Evolutionary conservation across 805 yeast genomes (phyloP), one percentile per base, ranked within the genome.

Genomic region (Pichia scutulata): DNA sequence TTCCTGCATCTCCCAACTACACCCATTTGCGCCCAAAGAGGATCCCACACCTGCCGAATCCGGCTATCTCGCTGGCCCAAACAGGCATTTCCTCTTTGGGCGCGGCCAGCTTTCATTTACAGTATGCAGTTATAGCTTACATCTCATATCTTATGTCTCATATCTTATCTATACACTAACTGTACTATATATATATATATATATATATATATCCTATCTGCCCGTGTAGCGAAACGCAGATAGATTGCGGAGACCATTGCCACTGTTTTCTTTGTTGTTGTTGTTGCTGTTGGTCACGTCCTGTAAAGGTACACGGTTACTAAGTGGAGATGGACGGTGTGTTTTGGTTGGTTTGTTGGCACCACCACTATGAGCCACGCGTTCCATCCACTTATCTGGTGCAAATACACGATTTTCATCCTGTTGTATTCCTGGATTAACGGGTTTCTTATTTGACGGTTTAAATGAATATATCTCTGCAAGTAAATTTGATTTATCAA

Each of bases 381-480:
- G 36, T 7, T 16, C 18, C 43, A 49, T 25, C 48, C 53, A 54
- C 36, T 52, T 54, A 10, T 47, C 53, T 5, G 55, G 49, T 7
- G 46, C 36, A 39, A 49, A 49, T n/a, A 3, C 19, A 30, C 25
- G 30, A n/a, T 19, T 7, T 21, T 42, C 36, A 36, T 43, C 26
- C 18, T 28, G 40, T 8, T 19, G 37, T 7, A 33, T 33, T 16
- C 7, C n/a, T 33, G 37, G 19, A 7, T 8, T 10, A 18, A 23
- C 16, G 8, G 18, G 30, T 24, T 23, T 41, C 24, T 21, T 26
- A 26, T 22, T 28, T 22, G 48, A 33, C 12, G 18, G 41, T 18
- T 43, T 49, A 28, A 54, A 54, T 16, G 55, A 47, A 30, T 48
- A 54, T 16, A 54, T 54, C 18, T 54, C 57, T 14, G 50, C 57